phyloP scores from a whole-genome alignment of 495 filamentous ascomycete species.

The Aspergillus cavernicola region DNA sequence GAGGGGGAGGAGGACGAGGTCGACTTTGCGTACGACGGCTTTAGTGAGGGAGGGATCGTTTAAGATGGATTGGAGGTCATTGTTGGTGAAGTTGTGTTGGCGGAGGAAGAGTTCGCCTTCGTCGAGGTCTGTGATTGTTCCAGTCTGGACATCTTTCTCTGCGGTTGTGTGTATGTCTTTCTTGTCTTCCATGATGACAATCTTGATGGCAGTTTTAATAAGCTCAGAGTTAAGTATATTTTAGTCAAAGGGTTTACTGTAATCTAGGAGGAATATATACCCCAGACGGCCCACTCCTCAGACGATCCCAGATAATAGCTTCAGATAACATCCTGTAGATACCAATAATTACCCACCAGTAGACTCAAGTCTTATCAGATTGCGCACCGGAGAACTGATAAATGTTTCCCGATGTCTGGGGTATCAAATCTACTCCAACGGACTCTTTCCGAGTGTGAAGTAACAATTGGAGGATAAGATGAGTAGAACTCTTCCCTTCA shows the following conservation, averaged over 20 bases:
- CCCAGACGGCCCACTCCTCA: no score
- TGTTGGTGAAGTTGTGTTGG: slow-evolving; percentile 27
- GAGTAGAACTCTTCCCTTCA: neutral
- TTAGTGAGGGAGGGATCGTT: slow-evolving; percentile 3
- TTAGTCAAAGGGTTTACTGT: no score
- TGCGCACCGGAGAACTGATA: neutral
- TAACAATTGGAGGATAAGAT: slow-evolving; percentile 5
- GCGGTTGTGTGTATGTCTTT: neutral
- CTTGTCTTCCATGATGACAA: neutral
- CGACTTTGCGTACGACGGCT: slow-evolving; percentile 18
- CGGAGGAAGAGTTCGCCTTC: slow-evolving; percentile 33
- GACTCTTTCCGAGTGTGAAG: neutral
- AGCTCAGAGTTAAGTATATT: no score
- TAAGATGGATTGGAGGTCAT: slow-evolving; percentile 11
- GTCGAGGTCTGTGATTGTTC: slow-evolving; percentile 29
- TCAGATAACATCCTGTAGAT: no score
- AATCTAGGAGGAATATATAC: no score
- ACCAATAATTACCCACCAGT: no score
- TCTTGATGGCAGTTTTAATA: no score
- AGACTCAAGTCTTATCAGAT: no score
- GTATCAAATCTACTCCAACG: neutral
- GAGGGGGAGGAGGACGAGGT: slow-evolving; percentile 47
- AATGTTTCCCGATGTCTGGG: neutral
- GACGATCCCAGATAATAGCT: no score
- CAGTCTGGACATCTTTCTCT: slow-evolving; percentile 23